Evolutionary conservation across 441 rosid genomes (phyloP).

Genomic region (Croton setiger): DNA sequence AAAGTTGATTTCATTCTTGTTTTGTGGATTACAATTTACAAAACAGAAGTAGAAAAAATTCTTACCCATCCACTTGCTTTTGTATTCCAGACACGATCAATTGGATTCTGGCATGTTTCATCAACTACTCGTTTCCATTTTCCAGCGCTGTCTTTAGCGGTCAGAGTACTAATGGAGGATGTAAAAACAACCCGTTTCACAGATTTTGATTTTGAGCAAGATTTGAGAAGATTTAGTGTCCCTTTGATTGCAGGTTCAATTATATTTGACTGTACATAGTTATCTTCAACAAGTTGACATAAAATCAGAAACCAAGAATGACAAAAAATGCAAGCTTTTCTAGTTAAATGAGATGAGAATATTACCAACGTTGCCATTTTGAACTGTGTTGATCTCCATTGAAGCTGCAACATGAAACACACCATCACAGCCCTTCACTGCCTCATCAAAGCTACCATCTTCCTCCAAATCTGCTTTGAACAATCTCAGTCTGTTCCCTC

Average conservation of each 20-base stretch:
- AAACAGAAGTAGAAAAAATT: not conserved
- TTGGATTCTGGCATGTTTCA: conserved; percentile 58
- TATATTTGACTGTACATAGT: conserved; percentile 42
- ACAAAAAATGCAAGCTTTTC: conserved; percentile 1
- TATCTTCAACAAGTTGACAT: conserved; percentile 34
- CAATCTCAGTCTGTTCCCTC: conserved; percentile 46
- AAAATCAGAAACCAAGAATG: conserved; percentile 1
- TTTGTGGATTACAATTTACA: not conserved
- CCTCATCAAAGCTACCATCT: conserved; percentile 78
- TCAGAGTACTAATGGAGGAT: conserved; percentile 79
- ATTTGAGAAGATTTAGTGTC: conserved; percentile 60
- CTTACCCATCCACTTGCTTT: conserved; percentile 85
- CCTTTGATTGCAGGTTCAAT: conserved; percentile 71
- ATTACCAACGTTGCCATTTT: conserved; percentile 41
- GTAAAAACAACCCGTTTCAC: conserved; percentile 80
- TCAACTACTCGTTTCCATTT: conserved; percentile 55
- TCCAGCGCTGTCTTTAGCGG: conserved; percentile 54
- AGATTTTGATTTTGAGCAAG: conserved; percentile 60
- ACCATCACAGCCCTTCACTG: conserved; percentile 64
- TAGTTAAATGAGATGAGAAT: not conserved
- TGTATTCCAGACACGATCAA: conserved; percentile 45
- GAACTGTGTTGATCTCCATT: conserved; percentile 50
- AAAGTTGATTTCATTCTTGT: not conserved
- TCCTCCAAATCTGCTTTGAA: conserved; percentile 68
- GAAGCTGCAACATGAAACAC: conserved; percentile 91